Percentiles rank a stretch among this genome's conserved stretches.
Conservation (phyloP, 805 yeast genomes). For the Spathaspora boniae region DNA sequence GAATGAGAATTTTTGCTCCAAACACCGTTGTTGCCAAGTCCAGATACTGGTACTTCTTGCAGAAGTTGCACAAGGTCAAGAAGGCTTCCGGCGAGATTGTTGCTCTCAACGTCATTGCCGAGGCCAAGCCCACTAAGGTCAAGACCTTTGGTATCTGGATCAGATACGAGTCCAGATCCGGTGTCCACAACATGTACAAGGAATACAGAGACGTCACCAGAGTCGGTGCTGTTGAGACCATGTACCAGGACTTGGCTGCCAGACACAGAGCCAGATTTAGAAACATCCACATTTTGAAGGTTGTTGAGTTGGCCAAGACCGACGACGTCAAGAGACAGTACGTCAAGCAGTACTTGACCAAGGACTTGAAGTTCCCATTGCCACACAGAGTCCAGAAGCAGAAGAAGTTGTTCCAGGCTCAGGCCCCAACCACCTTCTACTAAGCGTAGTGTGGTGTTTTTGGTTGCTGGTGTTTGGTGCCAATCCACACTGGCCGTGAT, state of each 20-base stretch:
- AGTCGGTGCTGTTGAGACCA: constrained; percentile 96
- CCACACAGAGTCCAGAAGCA: constrained; percentile 98
- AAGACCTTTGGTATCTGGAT: constrained; percentile 99
- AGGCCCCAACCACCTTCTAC: constrained; percentile 97
- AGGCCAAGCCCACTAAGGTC: constrained; percentile 97
- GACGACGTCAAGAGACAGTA: constrained; percentile 99
- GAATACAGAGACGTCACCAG: constrained; percentile 99
- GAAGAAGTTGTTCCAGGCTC: constrained; percentile 81
- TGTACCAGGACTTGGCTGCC: constrained; percentile 99
- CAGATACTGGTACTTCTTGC: constrained; percentile 99
- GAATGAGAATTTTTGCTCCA: constrained; percentile 99
- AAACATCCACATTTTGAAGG: constrained; percentile 98
- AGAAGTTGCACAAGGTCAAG: constrained; percentile 99
- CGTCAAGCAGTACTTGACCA: constrained; percentile 93
- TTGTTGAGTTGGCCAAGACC: constrained; percentile 96
- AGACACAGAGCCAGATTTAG: constrained; percentile 99
- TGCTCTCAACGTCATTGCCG: constrained; percentile 85
- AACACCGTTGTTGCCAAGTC: constrained; percentile 99
- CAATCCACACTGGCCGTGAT: too few relatives aligned
- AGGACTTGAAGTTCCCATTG: constrained; percentile 98
- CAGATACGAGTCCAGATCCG: constrained; percentile 99
- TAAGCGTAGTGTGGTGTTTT: too few relatives aligned
- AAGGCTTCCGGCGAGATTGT: constrained; percentile 99
- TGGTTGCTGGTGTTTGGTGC: too few relatives aligned
- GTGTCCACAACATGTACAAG: constrained; percentile 99